Percentiles rank a stretch among this genome's conserved stretches.
Evolutionary conservation across 441 rosid genomes (phyloP).

Genomic region (Pelargonium fulgidum): DNA sequence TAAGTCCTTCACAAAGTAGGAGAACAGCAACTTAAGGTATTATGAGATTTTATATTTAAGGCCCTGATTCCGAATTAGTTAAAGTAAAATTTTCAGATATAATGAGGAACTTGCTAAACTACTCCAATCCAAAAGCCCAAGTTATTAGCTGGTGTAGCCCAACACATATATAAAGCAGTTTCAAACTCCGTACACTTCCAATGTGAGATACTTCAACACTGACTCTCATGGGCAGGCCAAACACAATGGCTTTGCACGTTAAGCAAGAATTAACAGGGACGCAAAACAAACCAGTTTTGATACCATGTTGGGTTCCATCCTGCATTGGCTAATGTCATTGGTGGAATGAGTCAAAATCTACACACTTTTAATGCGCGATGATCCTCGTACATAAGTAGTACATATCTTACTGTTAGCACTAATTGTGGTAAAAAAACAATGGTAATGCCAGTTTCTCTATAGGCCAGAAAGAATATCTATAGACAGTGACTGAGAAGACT

Average conservation of each 20-base stretch:
- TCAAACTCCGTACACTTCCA: neutral
- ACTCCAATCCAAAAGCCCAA: neutral
- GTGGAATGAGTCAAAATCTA: neutral
- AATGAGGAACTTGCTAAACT: neutral
- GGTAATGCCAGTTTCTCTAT: neutral
- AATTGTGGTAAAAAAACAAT: neutral
- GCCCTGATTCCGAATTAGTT: neutral
- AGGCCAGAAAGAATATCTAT: neutral
- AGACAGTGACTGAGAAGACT: neutral
- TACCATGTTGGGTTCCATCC: slow-evolving; percentile 1
- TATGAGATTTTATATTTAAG: neutral
- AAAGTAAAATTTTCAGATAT: neutral
- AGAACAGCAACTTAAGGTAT: neutral
- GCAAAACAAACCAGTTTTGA: neutral
- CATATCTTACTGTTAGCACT: neutral
- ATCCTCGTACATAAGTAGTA: neutral
- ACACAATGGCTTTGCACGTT: neutral
- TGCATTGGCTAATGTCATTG: too few species aligned
- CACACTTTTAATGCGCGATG: neutral
- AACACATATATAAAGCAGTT: neutral
- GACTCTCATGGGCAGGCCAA: neutral
- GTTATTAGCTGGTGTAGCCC: neutral
- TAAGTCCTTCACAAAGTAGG: neutral
- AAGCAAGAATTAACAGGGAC: neutral
- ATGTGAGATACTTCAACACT: slow-evolving; percentile 2